A percentile compares a stretch with the other conserved stretches of the same genome.
These are phyloP conservation scores for Chaetomiaceae sp. DNA, from an alignment of 2,329 filamentous ascomycete species.

Conservation along the genomic window DNA sequence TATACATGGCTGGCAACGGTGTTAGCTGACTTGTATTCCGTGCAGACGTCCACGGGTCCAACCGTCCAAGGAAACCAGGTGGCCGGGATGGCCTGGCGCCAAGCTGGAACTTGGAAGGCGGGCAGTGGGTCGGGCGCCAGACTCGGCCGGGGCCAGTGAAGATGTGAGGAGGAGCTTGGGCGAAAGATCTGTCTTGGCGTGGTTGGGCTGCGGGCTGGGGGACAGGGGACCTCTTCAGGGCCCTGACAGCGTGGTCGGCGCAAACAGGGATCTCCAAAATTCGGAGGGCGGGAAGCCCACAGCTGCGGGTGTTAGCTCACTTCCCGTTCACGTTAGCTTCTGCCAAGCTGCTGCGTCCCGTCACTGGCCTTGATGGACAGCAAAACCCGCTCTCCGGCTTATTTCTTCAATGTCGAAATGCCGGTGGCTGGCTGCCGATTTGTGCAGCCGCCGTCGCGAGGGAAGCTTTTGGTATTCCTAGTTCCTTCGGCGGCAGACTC, in stretches of 20 bases:
- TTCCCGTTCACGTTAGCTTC: too few species aligned
- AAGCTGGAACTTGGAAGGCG: not conserved
- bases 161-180: conserved; percentile 23
- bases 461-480: not conserved
- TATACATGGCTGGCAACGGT: conserved; percentile 10
- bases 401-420: not conserved
- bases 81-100: conserved; percentile 12
- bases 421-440: conserved; percentile 12
- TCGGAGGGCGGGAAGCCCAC: conserved; percentile 21
- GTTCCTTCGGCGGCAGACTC: not conserved
- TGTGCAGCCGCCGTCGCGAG: not conserved
- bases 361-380: too few species aligned
- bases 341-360: too few species aligned
- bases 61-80: conserved; percentile 1
- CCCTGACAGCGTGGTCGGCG: too few species aligned
- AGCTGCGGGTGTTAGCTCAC: conserved; percentile 2
- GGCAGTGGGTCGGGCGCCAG: not conserved
- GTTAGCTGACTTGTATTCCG: too few species aligned
- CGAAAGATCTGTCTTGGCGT: conserved; percentile 19
- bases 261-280: conserved; percentile 18
- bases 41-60: too few species aligned
- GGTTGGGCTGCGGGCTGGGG: conserved; percentile 14
- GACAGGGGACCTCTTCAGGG: not conserved
- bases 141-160: conserved; percentile 11
- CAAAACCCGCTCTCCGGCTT: too few species aligned